phyloP scores from a whole-genome alignment of 768 basidiomycete genomes.

The Podaxis sp. region DNA sequence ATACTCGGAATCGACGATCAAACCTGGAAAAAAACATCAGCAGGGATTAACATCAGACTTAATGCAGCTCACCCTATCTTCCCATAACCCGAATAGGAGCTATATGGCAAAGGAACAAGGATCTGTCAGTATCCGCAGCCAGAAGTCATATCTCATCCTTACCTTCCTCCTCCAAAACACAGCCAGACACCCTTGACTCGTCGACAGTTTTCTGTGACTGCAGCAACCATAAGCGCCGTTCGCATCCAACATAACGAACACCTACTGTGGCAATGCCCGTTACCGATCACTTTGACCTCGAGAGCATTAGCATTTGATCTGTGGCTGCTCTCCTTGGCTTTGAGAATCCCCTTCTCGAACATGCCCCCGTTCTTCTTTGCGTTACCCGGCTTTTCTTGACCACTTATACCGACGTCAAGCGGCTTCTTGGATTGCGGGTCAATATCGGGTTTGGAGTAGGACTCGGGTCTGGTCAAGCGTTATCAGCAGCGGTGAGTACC shows the following conservation, averaged over 20 bases:
- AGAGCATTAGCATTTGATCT: slow-evolving; percentile 38
- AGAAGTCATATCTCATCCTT: slow-evolving; percentile 21
- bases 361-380: slow-evolving; percentile 76
- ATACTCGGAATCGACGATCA: slow-evolving; percentile 88
- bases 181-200: slow-evolving; percentile 85
- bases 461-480: slow-evolving; percentile 52
- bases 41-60: neutral
- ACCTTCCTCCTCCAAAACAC: slow-evolving; percentile 88
- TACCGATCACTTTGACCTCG: slow-evolving; percentile 85
- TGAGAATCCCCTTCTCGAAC: slow-evolving; percentile 76
- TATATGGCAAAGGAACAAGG: slow-evolving; percentile 18
- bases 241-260: slow-evolving; percentile 8
- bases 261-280: slow-evolving; percentile 88
- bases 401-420: slow-evolving; percentile 67
- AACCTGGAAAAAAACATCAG: slow-evolving; percentile 45
- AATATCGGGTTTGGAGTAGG: slow-evolving; percentile 65
- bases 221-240: neutral
- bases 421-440: slow-evolving; percentile 53
- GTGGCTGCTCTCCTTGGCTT: slow-evolving; percentile 68
- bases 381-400: slow-evolving; percentile 54
- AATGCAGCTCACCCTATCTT: slow-evolving; percentile 56
- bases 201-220: slow-evolving; percentile 86
- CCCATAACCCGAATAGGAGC: slow-evolving; percentile 81
- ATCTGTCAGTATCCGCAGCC: neutral
- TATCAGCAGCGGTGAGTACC: neutral